Base-by-base conservation (phyloP, 2,329 filamentous ascomycete genomes). In the Sporothrix protearum region DNA sequence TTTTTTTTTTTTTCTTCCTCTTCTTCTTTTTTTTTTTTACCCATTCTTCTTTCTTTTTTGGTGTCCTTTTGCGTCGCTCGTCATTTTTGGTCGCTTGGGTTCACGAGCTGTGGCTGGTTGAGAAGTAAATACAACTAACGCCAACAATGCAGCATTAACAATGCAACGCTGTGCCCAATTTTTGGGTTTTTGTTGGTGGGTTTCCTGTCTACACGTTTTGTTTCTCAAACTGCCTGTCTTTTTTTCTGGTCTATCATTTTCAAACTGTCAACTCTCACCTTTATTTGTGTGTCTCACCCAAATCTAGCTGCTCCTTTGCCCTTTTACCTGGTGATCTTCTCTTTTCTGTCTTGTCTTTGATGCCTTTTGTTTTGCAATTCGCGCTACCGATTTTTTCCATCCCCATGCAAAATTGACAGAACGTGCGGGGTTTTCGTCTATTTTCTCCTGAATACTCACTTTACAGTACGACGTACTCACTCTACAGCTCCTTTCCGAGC, bases 341-440 rank as follows among this genome's bases (percentile, higher is more conserved):
- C 16, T 6, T 6, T 25, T 57, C 30, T 7, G 8, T 22, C 33
- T 39, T 25, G 19, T 61, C 16, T 61, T 61, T 61, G 53, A 28
- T 33, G 53, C 5, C 42, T 22, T 22, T 61, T 36, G n/a, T 9
- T 25, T 39, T 25, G n/a, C 33, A 42, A 42, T 63, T 63, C n/a
- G 36, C 30, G 19, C n/a, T 14, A 42, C 12, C n/a, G 8, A 25
- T 63, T 63, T 9, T 42, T 63, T 63, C n/a, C 36, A 36, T 25
- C 36, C 57, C 57, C 57, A 22, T 61, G 55, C 19, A 61, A 61
- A 61, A 39, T 22, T 39, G 55, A 61, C 55, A 39, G 19, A 61
- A 39, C 19, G 30, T 61, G 55, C 55, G 39, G 19, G 6, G 39
- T 61, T 61, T 61, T 39, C 30, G 3, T 3, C 39, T 8, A 36